Conservation (phyloP, 305 asterid genomes). For the Fraxinus velutina region DNA sequence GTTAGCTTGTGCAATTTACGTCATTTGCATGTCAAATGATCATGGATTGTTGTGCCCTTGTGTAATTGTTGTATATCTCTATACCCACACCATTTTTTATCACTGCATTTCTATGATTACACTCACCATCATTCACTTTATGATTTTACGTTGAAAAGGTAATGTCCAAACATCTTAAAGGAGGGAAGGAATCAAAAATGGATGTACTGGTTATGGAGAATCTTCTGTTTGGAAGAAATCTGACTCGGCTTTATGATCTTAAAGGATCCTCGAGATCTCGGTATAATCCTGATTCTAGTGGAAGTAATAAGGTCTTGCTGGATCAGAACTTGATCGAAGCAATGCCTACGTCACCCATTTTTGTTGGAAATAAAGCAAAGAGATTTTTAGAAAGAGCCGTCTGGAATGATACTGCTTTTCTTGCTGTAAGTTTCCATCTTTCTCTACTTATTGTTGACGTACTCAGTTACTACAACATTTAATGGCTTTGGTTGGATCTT, state of each 20-base stretch:
- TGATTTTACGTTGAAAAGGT: conserved; percentile 40
- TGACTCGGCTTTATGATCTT: conserved; percentile 76
- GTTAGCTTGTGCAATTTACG: background rate
- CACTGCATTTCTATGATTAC: background rate
- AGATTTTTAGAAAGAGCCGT: conserved; percentile 75
- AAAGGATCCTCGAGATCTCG: conserved; percentile 83
- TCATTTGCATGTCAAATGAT: background rate
- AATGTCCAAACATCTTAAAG: conserved; percentile 56
- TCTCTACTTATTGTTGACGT: background rate
- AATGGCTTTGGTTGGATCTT: background rate
- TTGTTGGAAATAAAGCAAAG: conserved; percentile 75
- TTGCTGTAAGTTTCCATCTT: conserved; percentile 53
- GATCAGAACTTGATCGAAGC: conserved; percentile 89
- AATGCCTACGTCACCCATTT: conserved; percentile 87
- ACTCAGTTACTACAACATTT: background rate
- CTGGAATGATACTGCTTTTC: conserved; percentile 89
- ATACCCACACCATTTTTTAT: background rate
- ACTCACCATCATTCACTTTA: conserved; percentile 15
- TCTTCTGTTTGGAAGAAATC: conserved; percentile 63
- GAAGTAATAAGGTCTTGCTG: conserved; percentile 69
- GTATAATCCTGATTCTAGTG: conserved; percentile 70
- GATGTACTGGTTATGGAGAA: conserved; percentile 89
- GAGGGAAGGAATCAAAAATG: conserved; percentile 81
- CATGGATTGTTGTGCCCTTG: background rate
- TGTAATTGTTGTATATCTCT: background rate